These are phyloP conservation scores for Magnusiomyces magnusii DNA, from an alignment of 1,139 yeast genomes.

Conservation along the genomic window DNA sequence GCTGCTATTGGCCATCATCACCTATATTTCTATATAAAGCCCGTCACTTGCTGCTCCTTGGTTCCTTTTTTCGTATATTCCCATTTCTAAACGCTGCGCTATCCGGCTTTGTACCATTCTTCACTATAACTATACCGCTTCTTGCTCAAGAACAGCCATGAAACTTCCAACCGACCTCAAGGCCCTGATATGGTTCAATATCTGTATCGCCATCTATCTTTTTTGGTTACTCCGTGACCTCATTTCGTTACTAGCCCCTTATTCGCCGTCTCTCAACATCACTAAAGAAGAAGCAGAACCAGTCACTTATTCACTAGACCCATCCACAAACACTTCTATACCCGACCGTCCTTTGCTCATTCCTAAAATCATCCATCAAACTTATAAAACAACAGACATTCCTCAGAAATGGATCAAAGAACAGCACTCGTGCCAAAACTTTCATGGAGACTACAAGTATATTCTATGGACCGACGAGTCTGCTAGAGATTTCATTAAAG, in stretches of 20 bases:
- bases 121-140: too few relatives aligned
- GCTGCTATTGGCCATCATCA: too few relatives aligned
- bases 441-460: conserved; percentile 83
- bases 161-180: not conserved
- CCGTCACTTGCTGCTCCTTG: too few relatives aligned
- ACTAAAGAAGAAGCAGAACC: conserved; percentile 47
- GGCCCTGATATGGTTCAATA: not conserved
- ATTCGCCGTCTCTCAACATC: conserved; percentile 56
- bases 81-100: too few relatives aligned
- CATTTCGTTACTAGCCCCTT: conserved; percentile 67
- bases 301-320: conserved; percentile 15
- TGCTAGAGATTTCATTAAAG: conserved; percentile 69
- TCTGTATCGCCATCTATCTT: conserved; percentile 27
- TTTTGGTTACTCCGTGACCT: conserved; percentile 61
- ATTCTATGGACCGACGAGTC: conserved; percentile 81
- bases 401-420: conserved; percentile 80
- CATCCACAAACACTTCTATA: not conserved
- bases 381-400: conserved; percentile 68
- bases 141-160: too few relatives aligned
- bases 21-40: too few relatives aligned
- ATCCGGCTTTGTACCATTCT: too few relatives aligned
- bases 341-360: conserved; percentile 38
- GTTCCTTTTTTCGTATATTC: too few relatives aligned
- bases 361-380: conserved; percentile 90
- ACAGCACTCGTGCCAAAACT: conserved; percentile 63